Conservation (phyloP, 2,329 filamentous ascomycete genomes). For the Diaporthe citrichinensis region DNA sequence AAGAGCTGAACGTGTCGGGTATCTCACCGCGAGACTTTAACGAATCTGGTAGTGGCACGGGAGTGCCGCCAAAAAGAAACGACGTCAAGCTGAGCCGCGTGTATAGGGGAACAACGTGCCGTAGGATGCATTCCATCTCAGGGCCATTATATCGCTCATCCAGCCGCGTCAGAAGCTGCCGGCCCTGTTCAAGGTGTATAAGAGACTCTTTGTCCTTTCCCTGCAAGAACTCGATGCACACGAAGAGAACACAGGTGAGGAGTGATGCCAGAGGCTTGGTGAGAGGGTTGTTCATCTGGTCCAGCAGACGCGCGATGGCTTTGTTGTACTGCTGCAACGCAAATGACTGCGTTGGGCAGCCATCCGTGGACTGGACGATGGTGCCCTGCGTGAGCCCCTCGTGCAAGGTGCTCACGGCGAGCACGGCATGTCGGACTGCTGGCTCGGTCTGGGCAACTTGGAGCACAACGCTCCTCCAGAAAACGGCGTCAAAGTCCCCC, state of each 20-base stretch:
- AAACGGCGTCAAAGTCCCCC: constrained; percentile 42
- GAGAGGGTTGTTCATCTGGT: constrained; percentile 51
- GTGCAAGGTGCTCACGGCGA: constrained; percentile 50
- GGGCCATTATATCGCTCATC: constrained; percentile 46
- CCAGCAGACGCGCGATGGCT: constrained; percentile 60
- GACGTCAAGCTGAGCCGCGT: constrained; percentile 48
- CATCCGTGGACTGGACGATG: constrained; percentile 44
- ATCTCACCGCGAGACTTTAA: constrained; percentile 51
- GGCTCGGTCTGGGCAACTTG: constrained; percentile 46
- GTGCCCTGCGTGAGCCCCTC: constrained; percentile 44
- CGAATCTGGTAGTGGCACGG: constrained; percentile 53
- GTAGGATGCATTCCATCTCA: constrained; percentile 53
- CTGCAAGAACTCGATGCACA: constrained; percentile 68
- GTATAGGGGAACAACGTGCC: constrained; percentile 41
- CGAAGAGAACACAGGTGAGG: constrained; percentile 65
- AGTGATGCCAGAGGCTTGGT: constrained; percentile 53
- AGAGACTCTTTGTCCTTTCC: constrained; percentile 62
- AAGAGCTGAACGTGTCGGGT: constrained; percentile 53
- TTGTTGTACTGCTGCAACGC: constrained; percentile 63
- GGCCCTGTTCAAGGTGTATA: constrained; percentile 60
- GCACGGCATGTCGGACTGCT: constrained; percentile 48
- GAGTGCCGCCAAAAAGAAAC: constrained; percentile 49
- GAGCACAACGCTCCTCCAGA: constrained; percentile 50
- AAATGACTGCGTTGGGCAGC: constrained; percentile 47
- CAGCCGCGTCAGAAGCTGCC: constrained; percentile 57